Evolutionary conservation across 176 grass and related monocot genomes (phyloP), one percentile per base, ranked within the genome.

Genomic region (Tillandsia leiboldiana): DNA sequence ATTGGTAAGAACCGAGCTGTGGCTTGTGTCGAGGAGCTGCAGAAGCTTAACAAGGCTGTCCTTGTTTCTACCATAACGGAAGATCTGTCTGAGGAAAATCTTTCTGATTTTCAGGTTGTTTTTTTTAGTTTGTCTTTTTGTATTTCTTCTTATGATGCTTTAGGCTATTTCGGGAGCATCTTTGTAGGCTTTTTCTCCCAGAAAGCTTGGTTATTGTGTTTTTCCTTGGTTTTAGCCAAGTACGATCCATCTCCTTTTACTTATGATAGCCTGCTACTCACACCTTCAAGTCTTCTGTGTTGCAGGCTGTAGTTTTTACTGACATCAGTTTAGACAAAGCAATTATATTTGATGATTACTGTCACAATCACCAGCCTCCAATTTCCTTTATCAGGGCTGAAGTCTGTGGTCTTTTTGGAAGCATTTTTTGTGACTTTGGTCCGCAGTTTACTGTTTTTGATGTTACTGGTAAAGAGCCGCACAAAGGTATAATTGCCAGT

Each of bases 271-370:
- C 51, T 81, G 10, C 58, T 81, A 13, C 50, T 17, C 22, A 63
- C 26, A 28, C 51, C 29, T 80, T 10, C 48, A 77, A 4, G 20
- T 69, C 72, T 70, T 80, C 48, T 87, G 47, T 69, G 70, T 64
- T 88, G 64, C 82, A 91, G 88, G 84, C 65, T 79, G 84, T 87
- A 67, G 78, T 87, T 77, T 91, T 91, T 66, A 91, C 84, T 50
- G 76, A 91, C 50, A 77, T 87, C 70, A 75, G 68, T 75, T 51
- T 87, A 57, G 84, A 87, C 17, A 87, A 87, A 63, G 82, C 88
- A 0, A 63, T 82, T 71, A 77, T 76, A 72, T 91, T 87, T 42
- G 69, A 91, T 73, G 81, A 91, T 70, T 87, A 84, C 70, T 91
- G 88, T 53, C 78, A 73, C 64, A 87, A 67, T 50, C 81, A 87